These are phyloP conservation scores for Nigrograna mackinnonii DNA, from an alignment of 2,329 filamentous ascomycete genomes.

Conservation along the genomic window DNA sequence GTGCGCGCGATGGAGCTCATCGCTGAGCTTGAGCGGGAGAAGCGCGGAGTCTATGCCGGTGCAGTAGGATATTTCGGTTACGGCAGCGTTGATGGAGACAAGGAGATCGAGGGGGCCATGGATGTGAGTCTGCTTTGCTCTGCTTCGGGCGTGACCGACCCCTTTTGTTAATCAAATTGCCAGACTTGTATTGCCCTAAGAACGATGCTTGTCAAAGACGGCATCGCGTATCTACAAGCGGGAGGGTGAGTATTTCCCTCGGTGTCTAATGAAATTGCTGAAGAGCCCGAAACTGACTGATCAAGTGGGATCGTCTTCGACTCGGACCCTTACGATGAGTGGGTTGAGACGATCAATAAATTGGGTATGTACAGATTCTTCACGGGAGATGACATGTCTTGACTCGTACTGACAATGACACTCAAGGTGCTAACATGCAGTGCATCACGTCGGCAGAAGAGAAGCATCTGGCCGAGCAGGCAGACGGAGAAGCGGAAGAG, in stretches of 20 bases:
- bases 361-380: slow-evolving; percentile 55
- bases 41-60: slow-evolving; percentile 92
- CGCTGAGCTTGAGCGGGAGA: slow-evolving; percentile 89
- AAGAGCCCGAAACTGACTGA: not conserved
- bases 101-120: slow-evolving; percentile 79
- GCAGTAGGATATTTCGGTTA: slow-evolving; percentile 98
- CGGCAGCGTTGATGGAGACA: slow-evolving; percentile 66
- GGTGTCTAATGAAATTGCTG: not conserved
- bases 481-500: slow-evolving; percentile 19
- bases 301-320: slow-evolving; percentile 55
- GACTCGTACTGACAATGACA: slow-evolving; percentile 18
- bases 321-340: slow-evolving; percentile 88
- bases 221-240: slow-evolving; percentile 86
- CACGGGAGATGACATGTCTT: slow-evolving; percentile 8
- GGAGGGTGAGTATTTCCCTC: slow-evolving; percentile 70
- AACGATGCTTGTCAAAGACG: slow-evolving; percentile 94
- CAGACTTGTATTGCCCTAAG: slow-evolving; percentile 71
- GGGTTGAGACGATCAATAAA: slow-evolving; percentile 97
- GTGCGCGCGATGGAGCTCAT: slow-evolving; percentile 97
- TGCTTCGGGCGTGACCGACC: slow-evolving; percentile 5
- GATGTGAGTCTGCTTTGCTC: slow-evolving; percentile 53
- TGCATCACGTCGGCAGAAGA: slow-evolving; percentile 86
- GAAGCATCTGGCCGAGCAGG: slow-evolving; percentile 58
- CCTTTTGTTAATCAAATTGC: slow-evolving; percentile 24
- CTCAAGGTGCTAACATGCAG: slow-evolving; percentile 71